Percentiles rank a stretch among this genome's conserved stretches.
Conservation (phyloP, 2,329 filamentous ascomycete genomes). For the Neurospora sp. region DNA sequence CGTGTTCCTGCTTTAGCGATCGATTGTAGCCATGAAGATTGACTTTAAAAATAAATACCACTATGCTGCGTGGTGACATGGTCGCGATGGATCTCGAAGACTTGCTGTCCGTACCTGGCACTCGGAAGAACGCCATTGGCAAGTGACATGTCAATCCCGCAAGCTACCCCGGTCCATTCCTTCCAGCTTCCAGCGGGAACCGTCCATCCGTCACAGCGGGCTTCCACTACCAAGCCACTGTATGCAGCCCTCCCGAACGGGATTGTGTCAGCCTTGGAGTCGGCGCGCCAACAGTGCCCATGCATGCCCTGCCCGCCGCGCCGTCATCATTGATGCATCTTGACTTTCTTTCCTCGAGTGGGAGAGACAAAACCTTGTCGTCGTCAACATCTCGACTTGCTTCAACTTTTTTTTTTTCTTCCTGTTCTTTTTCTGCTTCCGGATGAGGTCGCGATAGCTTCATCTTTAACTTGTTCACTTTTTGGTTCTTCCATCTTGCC, state of each 20-base stretch:
- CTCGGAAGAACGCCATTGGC: not conserved
- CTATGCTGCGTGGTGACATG: not conserved
- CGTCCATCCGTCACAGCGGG: not conserved
- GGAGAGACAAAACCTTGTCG: not conserved
- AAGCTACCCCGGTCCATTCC: constrained; percentile 9
- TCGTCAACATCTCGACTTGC: not conserved
- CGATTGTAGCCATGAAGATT: not conserved
- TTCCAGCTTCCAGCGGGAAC: not conserved
- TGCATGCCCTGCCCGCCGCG: not conserved
- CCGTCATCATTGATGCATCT: not conserved
- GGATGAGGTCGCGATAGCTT: not conserved
- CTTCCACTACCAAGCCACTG: not conserved
- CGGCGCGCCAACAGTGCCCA: not conserved
- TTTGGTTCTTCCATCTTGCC: not conserved
- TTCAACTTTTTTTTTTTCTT: not conserved
- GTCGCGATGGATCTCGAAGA: not conserved
- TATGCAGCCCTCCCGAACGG: not conserved
- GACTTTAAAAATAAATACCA: not conserved
- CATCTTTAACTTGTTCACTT: not conserved
- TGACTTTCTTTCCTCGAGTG: not conserved
- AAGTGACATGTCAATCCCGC: not conserved
- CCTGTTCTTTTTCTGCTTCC: not conserved
- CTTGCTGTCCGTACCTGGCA: not conserved
- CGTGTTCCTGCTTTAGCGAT: not conserved
- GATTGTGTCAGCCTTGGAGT: not conserved